Evolutionary conservation across 1,139 yeast species (phyloP).

Genomic region (Candida frijolesensis): DNA sequence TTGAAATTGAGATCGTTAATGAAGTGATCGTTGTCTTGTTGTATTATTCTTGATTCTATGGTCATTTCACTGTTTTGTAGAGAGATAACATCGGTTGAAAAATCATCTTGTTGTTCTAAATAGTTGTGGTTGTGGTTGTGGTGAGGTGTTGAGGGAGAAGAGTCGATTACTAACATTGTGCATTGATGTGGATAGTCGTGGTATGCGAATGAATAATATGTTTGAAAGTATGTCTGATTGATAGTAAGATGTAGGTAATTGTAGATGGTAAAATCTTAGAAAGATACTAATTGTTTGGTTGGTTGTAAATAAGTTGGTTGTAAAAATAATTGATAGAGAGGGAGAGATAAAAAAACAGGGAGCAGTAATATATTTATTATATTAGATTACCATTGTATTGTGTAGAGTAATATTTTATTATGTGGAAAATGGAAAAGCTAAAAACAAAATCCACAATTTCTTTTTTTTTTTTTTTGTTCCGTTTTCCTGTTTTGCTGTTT

Average conservation of each 20-base stretch:
- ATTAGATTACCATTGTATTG: not conserved
- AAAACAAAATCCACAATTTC: too few relatives aligned
- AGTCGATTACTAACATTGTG: slow-evolving; percentile 1
- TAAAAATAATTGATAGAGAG: not conserved
- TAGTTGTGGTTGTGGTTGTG: slow-evolving; percentile 1
- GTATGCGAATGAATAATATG: not conserved
- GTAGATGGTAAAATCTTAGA: too few relatives aligned
- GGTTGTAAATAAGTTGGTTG: not conserved
- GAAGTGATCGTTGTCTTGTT: slow-evolving; percentile 1
- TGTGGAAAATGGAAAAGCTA: too few relatives aligned
- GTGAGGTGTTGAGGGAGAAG: slow-evolving; percentile 4
- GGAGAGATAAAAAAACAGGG: not conserved
- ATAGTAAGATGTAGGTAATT: not conserved
- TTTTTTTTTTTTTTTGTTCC: not conserved
- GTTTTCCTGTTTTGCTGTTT: not conserved
- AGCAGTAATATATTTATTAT: not conserved
- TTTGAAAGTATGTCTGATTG: not conserved
- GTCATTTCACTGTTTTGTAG: slow-evolving; percentile 47
- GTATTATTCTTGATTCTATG: slow-evolving; percentile 6
- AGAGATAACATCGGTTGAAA: slow-evolving; percentile 42
- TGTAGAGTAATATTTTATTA: too few relatives aligned
- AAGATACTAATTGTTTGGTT: too few relatives aligned
- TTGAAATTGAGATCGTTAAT: slow-evolving; percentile 1
- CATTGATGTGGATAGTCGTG: not conserved
- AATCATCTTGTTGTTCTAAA: slow-evolving; percentile 11